A percentile compares a stretch with the other conserved stretches of the same genome.
Evolutionary conservation across 2,329 filamentous ascomycete species (phyloP).

Genomic region (Magnaporthales sp.): DNA sequence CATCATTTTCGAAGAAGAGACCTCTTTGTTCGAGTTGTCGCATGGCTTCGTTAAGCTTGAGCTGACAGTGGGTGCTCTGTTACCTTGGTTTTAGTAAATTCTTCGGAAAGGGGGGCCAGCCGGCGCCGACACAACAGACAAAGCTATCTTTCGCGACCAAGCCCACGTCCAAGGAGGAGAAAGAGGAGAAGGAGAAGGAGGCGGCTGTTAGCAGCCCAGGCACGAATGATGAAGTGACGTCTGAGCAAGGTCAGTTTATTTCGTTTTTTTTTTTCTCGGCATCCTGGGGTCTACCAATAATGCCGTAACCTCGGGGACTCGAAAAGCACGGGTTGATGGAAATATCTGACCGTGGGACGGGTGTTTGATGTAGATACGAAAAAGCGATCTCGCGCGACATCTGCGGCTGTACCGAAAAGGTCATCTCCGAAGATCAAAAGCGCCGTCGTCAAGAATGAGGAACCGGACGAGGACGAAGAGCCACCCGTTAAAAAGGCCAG

Average conservation of each 20-base stretch:
- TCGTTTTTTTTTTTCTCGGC: no score
- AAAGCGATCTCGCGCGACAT: conserved; percentile 31
- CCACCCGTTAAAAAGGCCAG: conserved; percentile 52
- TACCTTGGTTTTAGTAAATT: conserved; percentile 60
- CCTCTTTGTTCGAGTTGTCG: not conserved
- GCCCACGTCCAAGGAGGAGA: conserved; percentile 14
- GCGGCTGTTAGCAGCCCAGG: conserved; percentile 4
- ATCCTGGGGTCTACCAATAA: not conserved
- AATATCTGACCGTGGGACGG: not conserved
- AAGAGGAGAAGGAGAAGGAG: conserved; percentile 1
- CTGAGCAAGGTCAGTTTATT: conserved; percentile 26
- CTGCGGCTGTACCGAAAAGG: conserved; percentile 8
- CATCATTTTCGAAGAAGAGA: not conserved
- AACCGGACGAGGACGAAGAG: conserved; percentile 46
- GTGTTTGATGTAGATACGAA: conserved; percentile 27
- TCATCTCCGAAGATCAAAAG: conserved; percentile 11
- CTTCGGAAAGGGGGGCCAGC: conserved; percentile 58
- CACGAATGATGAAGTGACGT: conserved; percentile 27
- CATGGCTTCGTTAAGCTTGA: not conserved
- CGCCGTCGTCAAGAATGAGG: conserved; percentile 19
- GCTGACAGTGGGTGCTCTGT: conserved; percentile 6
- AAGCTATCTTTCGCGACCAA: conserved; percentile 69
- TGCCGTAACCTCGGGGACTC: not conserved
- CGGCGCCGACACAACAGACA: conserved; percentile 62
- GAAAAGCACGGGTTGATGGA: not conserved